These are phyloP conservation scores for Lasiodiplodia sp. DNA, from an alignment of 2,329 filamentous ascomycete genomes.

Conservation along the genomic window DNA sequence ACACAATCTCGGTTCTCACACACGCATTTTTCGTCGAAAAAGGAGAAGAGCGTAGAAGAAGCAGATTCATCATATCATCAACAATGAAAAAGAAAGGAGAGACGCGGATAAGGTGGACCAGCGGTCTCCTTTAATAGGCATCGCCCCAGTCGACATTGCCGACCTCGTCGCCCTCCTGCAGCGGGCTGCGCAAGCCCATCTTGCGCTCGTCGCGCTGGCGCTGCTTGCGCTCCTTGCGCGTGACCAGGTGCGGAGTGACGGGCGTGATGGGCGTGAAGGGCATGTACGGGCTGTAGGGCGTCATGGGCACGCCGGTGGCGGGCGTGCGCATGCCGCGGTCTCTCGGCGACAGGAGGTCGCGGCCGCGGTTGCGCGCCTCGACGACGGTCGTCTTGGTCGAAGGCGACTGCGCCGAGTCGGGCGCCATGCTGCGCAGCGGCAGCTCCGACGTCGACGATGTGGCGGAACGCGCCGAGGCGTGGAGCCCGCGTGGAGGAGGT, in stretches of 20 bases:
- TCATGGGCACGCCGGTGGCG: slow-evolving; percentile 64
- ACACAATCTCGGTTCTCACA: slow-evolving; percentile 21
- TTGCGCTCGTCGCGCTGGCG: slow-evolving; percentile 71
- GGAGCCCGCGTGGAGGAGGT: slow-evolving; percentile 29
- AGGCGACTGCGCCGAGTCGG: slow-evolving; percentile 37
- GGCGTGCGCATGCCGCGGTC: slow-evolving; percentile 55
- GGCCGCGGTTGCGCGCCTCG: slow-evolving; percentile 35
- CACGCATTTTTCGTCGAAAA: background rate
- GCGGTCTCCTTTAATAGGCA: slow-evolving; percentile 12
- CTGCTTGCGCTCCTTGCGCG: slow-evolving; percentile 72
- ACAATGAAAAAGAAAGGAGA: background rate
- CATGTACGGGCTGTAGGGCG: slow-evolving; percentile 81
- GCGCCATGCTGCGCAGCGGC: slow-evolving; percentile 45
- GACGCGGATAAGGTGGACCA: no score
- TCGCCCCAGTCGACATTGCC: slow-evolving; percentile 28
- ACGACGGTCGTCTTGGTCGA: slow-evolving; percentile 55
- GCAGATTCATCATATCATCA: slow-evolving; percentile 9
- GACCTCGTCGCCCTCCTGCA: slow-evolving; percentile 49
- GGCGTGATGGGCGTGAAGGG: slow-evolving; percentile 78
- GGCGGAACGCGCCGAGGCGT: slow-evolving; percentile 25
- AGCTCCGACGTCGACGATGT: slow-evolving; percentile 38
- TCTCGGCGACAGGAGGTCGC: slow-evolving; percentile 9
- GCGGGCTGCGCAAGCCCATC: slow-evolving; percentile 56
- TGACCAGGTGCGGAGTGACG: slow-evolving; percentile 77
- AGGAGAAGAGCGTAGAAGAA: background rate